Evolutionary conservation across 2,329 filamentous ascomycete genomes (phyloP).

Genomic region (Cladosporium sp.): DNA sequence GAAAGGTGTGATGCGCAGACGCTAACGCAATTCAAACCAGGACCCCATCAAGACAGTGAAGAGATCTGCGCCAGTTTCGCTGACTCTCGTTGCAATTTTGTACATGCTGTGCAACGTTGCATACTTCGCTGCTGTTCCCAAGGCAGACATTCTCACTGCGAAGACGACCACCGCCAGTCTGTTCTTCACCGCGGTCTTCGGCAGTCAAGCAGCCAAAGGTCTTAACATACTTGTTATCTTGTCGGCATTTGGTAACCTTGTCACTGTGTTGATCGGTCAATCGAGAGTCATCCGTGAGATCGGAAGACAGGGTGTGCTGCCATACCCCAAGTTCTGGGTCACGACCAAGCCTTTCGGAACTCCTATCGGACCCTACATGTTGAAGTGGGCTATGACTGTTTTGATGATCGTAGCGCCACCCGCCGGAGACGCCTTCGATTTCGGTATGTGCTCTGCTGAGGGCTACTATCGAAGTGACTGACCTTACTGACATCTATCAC

Average conservation of each 20-base stretch:
- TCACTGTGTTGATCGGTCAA: constrained; percentile 57
- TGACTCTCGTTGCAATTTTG: constrained; percentile 51
- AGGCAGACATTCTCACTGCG: constrained; percentile 41
- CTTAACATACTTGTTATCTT: constrained; percentile 61
- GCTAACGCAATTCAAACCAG: constrained; percentile 33
- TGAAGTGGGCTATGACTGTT: constrained; percentile 61
- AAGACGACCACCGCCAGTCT: constrained; percentile 53
- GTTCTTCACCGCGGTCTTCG: constrained; percentile 63
- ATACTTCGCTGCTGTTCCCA: constrained; percentile 60
- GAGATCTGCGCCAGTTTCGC: constrained; percentile 54
- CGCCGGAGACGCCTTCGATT: constrained; percentile 64
- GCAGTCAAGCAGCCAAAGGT: constrained; percentile 53
- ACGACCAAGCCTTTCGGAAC: constrained; percentile 66
- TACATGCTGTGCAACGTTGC: constrained; percentile 63
- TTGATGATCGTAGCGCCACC: constrained; percentile 64
- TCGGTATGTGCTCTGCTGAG: constrained; percentile 39
- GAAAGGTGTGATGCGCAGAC: not conserved
- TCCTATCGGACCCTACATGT: constrained; percentile 59
- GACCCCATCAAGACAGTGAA: constrained; percentile 60
- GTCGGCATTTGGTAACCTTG: constrained; percentile 61
- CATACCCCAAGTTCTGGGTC: constrained; percentile 63
- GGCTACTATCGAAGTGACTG: not conserved
- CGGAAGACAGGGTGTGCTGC: constrained; percentile 63
- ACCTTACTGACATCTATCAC: not conserved
- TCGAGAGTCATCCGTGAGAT: constrained; percentile 63